A percentile compares a stretch with the other conserved stretches of the same genome.
Evolutionary conservation across 169 alveolate genomes (phyloP).

Genomic region (Eimeria sp.): DNA sequence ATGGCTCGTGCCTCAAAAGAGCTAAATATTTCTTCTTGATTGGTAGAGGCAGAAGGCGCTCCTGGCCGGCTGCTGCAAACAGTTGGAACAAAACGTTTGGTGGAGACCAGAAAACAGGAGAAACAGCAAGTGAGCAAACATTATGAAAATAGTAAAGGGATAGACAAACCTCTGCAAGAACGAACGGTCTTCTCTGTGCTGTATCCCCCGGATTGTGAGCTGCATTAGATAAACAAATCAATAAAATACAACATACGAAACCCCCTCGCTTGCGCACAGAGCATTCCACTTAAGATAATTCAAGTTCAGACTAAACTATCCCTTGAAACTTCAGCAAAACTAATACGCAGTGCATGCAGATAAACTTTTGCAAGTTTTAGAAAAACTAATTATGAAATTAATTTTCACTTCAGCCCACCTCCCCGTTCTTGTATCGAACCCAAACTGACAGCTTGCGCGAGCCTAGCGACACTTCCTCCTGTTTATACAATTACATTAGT

Average conservation of each 20-base stretch:
- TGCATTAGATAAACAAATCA: not conserved
- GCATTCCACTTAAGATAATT: not conserved
- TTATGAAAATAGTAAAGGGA: not conserved
- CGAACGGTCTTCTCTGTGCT: not conserved
- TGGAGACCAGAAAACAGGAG: not conserved
- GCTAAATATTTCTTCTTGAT: not conserved
- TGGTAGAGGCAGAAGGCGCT: not conserved
- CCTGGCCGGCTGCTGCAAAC: not conserved
- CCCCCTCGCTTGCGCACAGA: not conserved
- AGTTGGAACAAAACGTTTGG: not conserved
- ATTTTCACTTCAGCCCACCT: not conserved
- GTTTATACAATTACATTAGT: not conserved
- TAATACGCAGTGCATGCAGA: no score
- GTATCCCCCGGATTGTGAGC: not conserved
- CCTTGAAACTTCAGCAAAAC: no score
- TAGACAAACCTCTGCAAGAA: not conserved
- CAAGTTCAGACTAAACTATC: not conserved
- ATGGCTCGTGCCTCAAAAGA: not conserved
- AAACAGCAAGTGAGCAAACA: not conserved
- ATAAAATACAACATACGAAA: not conserved
- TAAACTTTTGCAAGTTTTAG: no score
- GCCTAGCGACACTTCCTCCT: not conserved
- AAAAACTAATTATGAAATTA: no score
- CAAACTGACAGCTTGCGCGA: not conserved
- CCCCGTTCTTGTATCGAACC: constrained; percentile 2